Evolutionary conservation across 2,329 filamentous ascomycete species (phyloP).

Genomic region (Endocalyx cinctus): DNA sequence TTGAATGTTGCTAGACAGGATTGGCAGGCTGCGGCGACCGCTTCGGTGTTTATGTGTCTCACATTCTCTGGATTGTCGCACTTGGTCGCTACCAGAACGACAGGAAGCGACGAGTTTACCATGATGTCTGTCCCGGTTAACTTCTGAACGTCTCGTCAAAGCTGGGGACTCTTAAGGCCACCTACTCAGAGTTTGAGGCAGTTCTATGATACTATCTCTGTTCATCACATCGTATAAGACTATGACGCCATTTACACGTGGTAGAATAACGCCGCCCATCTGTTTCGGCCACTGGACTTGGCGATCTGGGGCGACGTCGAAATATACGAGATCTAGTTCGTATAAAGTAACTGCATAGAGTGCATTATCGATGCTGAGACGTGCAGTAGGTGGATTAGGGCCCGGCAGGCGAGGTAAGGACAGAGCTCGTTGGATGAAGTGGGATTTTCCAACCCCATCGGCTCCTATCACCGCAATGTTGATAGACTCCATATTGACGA

Average conservation of each 20-base stretch:
- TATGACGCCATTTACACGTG: slow-evolving; percentile 76
- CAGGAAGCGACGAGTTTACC: slow-evolving; percentile 67
- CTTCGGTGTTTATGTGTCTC: slow-evolving; percentile 66
- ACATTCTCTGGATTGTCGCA: slow-evolving; percentile 72
- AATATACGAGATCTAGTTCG: slow-evolving; percentile 62
- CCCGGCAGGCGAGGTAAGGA: slow-evolving; percentile 49
- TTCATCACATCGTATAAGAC: slow-evolving; percentile 86
- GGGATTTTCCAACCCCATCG: slow-evolving; percentile 63
- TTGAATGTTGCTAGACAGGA: slow-evolving; percentile 69
- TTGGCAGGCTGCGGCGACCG: slow-evolving; percentile 59
- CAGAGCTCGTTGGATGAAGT: slow-evolving; percentile 61
- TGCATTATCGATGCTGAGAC: slow-evolving; percentile 54
- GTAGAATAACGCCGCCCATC: slow-evolving; percentile 65
- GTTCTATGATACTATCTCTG: slow-evolving; percentile 65
- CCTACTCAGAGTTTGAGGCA: slow-evolving; percentile 77
- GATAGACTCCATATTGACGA: slow-evolving; percentile 50
- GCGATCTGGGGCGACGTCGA: slow-evolving; percentile 54
- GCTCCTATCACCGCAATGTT: slow-evolving; percentile 65
- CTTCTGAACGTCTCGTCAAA: slow-evolving; percentile 3
- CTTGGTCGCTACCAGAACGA: slow-evolving; percentile 82
- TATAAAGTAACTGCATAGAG: slow-evolving; percentile 57
- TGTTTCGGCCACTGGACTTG: slow-evolving; percentile 64
- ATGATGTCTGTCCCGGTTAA: slow-evolving; percentile 59
- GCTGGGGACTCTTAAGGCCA: slow-evolving; percentile 17
- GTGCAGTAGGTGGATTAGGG: slow-evolving; percentile 50